Conservation (phyloP, 1,139 yeast genomes). For the Scheffersomyces parashehatae region DNA sequence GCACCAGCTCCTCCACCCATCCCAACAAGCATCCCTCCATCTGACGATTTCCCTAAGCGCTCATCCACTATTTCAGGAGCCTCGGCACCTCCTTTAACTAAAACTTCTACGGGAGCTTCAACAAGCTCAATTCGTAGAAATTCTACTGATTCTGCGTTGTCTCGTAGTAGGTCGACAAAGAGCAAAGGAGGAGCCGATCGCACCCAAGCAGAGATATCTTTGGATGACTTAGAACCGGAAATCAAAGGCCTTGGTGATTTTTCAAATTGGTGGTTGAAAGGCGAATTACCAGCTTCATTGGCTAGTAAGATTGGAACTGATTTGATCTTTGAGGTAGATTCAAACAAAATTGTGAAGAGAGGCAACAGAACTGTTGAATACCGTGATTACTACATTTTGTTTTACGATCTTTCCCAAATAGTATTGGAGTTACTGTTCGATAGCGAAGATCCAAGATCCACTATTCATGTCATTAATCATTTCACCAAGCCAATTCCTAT, state of each 20-base stretch:
- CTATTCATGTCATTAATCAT: constrained; percentile 48
- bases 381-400: constrained; percentile 72
- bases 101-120: constrained; percentile 27
- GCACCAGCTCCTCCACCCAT: constrained; percentile 15
- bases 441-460: constrained; percentile 52
- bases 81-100: constrained; percentile 11
- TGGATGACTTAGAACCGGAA: constrained; percentile 32
- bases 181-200: constrained; percentile 19
- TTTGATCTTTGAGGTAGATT: constrained; percentile 66
- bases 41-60: constrained; percentile 9
- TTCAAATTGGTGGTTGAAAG: constrained; percentile 65
- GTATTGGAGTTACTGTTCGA: constrained; percentile 60
- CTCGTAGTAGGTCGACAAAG: constrained; percentile 20
- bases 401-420: constrained; percentile 72
- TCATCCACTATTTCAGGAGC: constrained; percentile 25
- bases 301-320: constrained; percentile 47
- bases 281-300: constrained; percentile 60
- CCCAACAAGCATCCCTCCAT: constrained; percentile 9
- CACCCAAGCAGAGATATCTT: constrained; percentile 31
- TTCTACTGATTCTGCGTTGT: constrained; percentile 14
- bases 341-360: constrained; percentile 55
- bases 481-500: constrained; percentile 48
- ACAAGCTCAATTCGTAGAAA: constrained; percentile 18
- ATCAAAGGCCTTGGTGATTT: constrained; percentile 32
- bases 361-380: constrained; percentile 51